Base-by-base conservation (phyloP, 192 early-diverging fungal genomes). In the Spizellomyces punctatus region DNA sequence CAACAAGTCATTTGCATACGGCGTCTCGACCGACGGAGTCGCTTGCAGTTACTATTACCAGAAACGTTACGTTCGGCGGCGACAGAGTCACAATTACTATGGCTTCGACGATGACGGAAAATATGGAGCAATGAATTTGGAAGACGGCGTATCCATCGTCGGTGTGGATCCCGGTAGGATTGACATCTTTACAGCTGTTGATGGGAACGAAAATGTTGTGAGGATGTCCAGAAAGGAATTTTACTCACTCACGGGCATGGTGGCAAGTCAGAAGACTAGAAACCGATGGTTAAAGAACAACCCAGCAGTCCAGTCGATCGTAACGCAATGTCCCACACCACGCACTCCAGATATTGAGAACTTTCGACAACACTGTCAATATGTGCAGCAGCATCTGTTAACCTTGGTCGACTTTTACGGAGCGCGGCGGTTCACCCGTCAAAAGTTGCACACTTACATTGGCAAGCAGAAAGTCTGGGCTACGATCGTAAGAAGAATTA, bases 161-260 rank as follows among this genome's bases (percentile, higher is more conserved):
- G 67, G 67, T 6, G 14, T 62, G 36, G 67, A 69, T 43, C 67
- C 67, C 6, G 67, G 67, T 8, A 42, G 67, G 10, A 69, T 69
- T 61, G 67, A 69, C 44, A 46, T 60, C 19, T 59, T 69, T 44
- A 61, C 67, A 42, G 67, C 44, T 10, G 67, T 69, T 6, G 41
- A 21, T n/a, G 54, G 58, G 7, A 46, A 62, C n/a, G 27, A 42
- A 21, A n/a, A n/a, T n/a, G n/a, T n/a, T n/a, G n/a, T n/a, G n/a
- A 57, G 6, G 48, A 44, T 9, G 42, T 17, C 63, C 42, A 64
- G 10, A 46, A 46, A 43, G 45, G 36, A n/a, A n/a, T n/a, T n/a
- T n/a, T n/a, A n/a, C n/a, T n/a, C n/a, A n/a, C 7, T 16, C 52
- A 52, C 19, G 49, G 52, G 8, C 57, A 52, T 19, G 10, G 10